Conservation (phyloP, 2,329 filamentous ascomycete species). For the Pseudogymnoascus sp. region DNA sequence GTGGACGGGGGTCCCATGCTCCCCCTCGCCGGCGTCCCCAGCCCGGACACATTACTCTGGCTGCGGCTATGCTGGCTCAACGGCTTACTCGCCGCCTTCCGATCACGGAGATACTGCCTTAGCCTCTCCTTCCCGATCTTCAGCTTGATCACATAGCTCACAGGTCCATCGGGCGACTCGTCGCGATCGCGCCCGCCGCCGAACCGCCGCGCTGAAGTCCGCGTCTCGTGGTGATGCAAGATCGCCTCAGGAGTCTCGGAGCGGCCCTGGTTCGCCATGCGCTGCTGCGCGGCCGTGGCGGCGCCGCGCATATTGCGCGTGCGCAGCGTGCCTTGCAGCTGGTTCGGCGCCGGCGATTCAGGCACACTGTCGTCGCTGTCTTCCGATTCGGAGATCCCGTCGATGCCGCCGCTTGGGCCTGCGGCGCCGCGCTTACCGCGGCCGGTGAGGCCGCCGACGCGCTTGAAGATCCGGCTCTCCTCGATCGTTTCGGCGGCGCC, state of each 20-base stretch:
- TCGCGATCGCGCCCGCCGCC: conserved; percentile 56
- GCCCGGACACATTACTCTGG: conserved; percentile 37
- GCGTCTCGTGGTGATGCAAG: conserved; percentile 63
- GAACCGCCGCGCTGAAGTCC: conserved; percentile 53
- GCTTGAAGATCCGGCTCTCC: conserved; percentile 81
- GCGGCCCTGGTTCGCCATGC: conserved; percentile 73
- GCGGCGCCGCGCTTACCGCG: conserved; percentile 47
- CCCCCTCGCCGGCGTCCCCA: conserved; percentile 42
- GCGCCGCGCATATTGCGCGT: conserved; percentile 86
- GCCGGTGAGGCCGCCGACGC: conserved; percentile 52
- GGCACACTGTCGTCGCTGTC: conserved; percentile 83
- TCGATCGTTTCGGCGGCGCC: conserved; percentile 75
- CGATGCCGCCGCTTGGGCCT: conserved; percentile 51
- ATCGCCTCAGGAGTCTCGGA: conserved; percentile 84
- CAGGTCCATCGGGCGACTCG: conserved; percentile 66
- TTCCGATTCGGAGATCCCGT: conserved; percentile 78
- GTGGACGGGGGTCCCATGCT: conserved; percentile 48
- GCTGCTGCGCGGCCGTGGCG: conserved; percentile 75
- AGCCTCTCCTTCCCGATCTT: conserved; percentile 66
- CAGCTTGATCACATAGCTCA: conserved; percentile 63
- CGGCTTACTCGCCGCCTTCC: conserved; percentile 37
- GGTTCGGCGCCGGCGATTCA: conserved; percentile 75
- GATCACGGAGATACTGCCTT: conserved; percentile 54
- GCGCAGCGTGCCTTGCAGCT: conserved; percentile 70
- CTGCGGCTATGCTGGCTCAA: conserved; percentile 36